Conservation (phyloP, 805 yeast species). For the Lipomyces chichibuensis region DNA sequence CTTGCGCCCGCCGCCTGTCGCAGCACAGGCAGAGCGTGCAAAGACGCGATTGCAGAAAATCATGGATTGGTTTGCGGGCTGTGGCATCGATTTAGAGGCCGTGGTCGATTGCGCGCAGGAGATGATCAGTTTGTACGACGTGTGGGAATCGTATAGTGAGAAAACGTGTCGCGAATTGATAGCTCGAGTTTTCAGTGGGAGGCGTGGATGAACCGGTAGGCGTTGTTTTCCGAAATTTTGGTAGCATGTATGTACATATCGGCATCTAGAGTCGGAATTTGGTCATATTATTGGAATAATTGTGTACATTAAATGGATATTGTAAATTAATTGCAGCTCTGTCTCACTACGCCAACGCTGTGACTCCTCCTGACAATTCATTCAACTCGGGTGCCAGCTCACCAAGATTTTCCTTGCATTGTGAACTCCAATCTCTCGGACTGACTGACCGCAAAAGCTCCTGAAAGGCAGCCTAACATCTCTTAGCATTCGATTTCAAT, state of each 20-base stretch:
- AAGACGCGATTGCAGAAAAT: constrained; percentile 57
- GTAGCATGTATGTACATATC: neutral
- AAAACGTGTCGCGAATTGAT: constrained; percentile 46
- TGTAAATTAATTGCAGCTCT: neutral
- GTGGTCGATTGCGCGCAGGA: constrained; percentile 85
- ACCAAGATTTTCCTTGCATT: constrained; percentile 12
- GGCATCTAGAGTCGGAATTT: neutral
- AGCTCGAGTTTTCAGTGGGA: constrained; percentile 13
- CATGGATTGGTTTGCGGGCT: constrained; percentile 68
- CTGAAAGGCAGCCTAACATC: constrained; percentile 2
- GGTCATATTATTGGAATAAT: neutral
- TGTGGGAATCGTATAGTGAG: constrained; percentile 87
- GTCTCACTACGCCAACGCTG: neutral
- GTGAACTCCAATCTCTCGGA: constrained; percentile 13
- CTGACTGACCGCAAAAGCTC: constrained; percentile 10
- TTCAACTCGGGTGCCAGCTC: constrained; percentile 3
- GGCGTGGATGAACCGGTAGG: neutral
- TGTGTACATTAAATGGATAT: neutral
- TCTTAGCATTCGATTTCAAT: neutral
- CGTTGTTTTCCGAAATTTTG: neutral
- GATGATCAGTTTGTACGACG: constrained; percentile 74
- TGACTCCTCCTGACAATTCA: neutral
- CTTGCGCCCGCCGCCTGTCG: constrained; percentile 48
- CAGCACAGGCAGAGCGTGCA: constrained; percentile 36
- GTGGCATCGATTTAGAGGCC: constrained; percentile 75